phyloP scores from a whole-genome alignment of 2,329 filamentous ascomycete genomes.

The Xylogone sp. region DNA sequence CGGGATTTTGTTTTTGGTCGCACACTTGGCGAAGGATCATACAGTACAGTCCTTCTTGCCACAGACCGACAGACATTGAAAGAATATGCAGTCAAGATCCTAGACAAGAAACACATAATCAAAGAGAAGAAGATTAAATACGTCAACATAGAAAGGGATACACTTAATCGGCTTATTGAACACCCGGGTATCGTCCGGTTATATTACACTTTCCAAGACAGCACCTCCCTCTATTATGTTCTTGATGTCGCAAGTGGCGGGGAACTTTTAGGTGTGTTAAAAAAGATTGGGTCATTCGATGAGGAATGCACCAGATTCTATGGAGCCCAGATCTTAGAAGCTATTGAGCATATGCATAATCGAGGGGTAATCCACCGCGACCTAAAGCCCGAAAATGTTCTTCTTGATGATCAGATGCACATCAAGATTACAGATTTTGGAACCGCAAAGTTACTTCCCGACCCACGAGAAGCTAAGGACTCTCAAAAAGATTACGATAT shows the following conservation, averaged over 20 bases:
- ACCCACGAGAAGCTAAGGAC: conserved; percentile 36
- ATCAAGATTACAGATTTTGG: conserved; percentile 99
- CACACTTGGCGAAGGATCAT: conserved; percentile 90
- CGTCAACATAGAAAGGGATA: conserved; percentile 99
- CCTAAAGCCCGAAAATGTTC: conserved; percentile 93
- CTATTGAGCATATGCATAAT: conserved; percentile 97
- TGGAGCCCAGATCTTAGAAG: conserved; percentile 90
- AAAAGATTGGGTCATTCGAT: conserved; percentile 92
- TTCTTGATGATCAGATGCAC: conserved; percentile 93
- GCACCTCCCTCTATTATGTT: conserved; percentile 93
- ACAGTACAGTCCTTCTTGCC: conserved; percentile 91
- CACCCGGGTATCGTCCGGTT: conserved; percentile 94
- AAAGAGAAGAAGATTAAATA: conserved; percentile 99
- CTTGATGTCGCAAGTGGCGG: conserved; percentile 89
- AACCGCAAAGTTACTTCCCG: conserved; percentile 86
- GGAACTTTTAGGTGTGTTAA: conserved; percentile 86
- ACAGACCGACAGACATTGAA: conserved; percentile 92
- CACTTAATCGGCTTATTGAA: conserved; percentile 89
- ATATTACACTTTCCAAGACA: conserved; percentile 98
- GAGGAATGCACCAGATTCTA: conserved; percentile 94
- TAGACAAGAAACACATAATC: conserved; percentile 98
- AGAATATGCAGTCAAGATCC: conserved; percentile 96
- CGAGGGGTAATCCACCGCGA: conserved; percentile 95
- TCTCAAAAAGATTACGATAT: conserved; percentile 31
- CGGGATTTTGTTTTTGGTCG: conserved; percentile 94